Evolutionary conservation across 2,329 filamentous ascomycete species (phyloP).

Genomic region (Byssothecium circinans): DNA sequence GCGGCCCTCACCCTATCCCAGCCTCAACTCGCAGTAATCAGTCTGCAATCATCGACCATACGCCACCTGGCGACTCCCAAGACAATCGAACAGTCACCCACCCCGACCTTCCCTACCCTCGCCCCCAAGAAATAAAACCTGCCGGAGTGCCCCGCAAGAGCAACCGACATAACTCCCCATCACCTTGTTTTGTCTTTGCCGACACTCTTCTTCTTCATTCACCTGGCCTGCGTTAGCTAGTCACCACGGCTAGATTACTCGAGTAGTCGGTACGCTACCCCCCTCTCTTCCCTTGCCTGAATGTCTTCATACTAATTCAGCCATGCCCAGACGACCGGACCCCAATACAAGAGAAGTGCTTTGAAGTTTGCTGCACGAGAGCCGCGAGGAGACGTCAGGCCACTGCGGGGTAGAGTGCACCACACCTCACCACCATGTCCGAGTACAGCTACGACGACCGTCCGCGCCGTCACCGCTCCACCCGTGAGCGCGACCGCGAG

Average conservation of each 20-base stretch:
- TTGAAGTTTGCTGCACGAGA: constrained; percentile 7
- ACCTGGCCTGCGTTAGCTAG: too few species aligned
- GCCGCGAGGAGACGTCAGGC: not conserved
- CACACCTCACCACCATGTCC: constrained; percentile 45
- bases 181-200: constrained; percentile 27
- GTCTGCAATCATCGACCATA: constrained; percentile 21
- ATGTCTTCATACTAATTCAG: constrained; percentile 5
- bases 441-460: constrained; percentile 54
- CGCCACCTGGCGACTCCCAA: constrained; percentile 22
- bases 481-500: constrained; percentile 48
- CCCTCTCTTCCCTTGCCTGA: not conserved
- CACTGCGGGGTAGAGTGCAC: constrained; percentile 2
- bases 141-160: constrained; percentile 19
- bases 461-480: constrained; percentile 47
- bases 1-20: constrained; percentile 14
- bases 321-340: constrained; percentile 5
- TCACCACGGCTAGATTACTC: constrained; percentile 8
- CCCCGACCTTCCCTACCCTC: constrained; percentile 9
- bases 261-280: constrained; percentile 12
- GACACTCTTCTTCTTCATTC: constrained; percentile 29
- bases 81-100: constrained; percentile 22
- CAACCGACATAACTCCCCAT: constrained; percentile 15
- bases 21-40: constrained; percentile 14
- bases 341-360: not conserved
- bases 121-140: constrained; percentile 18